Evolutionary conservation across 208 protist genomes (phyloP), one percentile per base, ranked within the genome.

Genomic region (Kentomonas sorsogonicus): DNA sequence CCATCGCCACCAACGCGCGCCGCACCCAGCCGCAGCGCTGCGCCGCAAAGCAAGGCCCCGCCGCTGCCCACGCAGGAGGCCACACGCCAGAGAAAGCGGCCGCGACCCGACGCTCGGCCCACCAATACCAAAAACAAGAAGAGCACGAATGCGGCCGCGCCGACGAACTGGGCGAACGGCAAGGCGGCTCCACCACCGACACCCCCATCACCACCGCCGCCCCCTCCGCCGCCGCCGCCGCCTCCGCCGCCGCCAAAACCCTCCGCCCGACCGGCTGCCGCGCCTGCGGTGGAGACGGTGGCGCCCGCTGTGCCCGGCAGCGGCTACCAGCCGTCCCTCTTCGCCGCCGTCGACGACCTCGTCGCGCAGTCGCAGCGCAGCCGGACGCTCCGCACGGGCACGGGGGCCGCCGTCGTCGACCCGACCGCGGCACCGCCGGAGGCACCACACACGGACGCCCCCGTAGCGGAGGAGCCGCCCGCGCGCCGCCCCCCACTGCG

Each of bases 401-500:
- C 48, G 15, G 13, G 38, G 31, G 9, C 54, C 36, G 20, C 40
- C 6, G 13, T 5, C 13, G 57, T 23, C 11, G 44, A 48, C 30
- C 29, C 25, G 15, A 47, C 7, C 26, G 11, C 15, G 11, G 43
- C 18, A 47, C 30, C 52, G n/a, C 11, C 53, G 23, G 41, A 33
- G 41, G 53, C n/a, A 9, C 23, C 18, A 25, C 4, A 60, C 20
- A 11, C 38, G 30, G 3, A 20, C 30, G 25, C 10, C 13, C 2
- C 40, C 7, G 16, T 1, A 48, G 54, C 7, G 25, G 59, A 64
- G 25, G 20, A 23, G 23, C 26, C 43, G 23, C 45, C 44, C 11
- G 36, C 41, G 16, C 60, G 56, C 7, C 60, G 67, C 5, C 58
- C 53, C 34, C 20, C 34, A 6, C 62, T 76, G 47, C 53, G 57